Evolutionary conservation across 2,329 filamentous ascomycete species (phyloP).

Genomic region (Xylaria hypoxylon): DNA sequence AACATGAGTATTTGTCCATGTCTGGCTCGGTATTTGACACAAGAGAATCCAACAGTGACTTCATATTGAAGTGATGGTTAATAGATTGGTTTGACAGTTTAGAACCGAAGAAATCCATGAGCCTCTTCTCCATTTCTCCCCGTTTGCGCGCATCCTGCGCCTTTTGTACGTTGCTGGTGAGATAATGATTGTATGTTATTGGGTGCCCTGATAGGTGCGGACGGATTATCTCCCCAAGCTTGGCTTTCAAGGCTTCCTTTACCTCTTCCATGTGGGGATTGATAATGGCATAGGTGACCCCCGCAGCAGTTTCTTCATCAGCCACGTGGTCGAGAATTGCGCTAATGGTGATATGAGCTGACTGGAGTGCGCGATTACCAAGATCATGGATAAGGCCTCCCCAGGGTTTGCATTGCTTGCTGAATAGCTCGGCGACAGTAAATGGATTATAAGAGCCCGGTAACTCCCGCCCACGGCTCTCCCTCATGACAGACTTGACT

Average conservation of each 20-base stretch:
- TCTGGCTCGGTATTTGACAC: constrained; percentile 28
- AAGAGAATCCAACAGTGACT: constrained; percentile 23
- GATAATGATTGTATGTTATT: constrained; percentile 56
- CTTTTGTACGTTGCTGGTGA: constrained; percentile 53
- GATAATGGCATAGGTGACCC: constrained; percentile 40
- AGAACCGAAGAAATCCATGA: background rate
- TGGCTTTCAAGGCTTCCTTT: constrained; percentile 38
- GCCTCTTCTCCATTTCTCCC: background rate
- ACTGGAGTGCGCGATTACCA: constrained; percentile 39
- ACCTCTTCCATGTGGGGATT: constrained; percentile 41
- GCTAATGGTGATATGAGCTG: constrained; percentile 31
- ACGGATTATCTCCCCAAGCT: constrained; percentile 47
- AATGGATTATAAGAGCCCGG: constrained; percentile 53
- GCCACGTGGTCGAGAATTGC: background rate
- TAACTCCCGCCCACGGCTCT: constrained; percentile 52
- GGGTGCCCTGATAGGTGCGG: constrained; percentile 50
- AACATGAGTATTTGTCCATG: constrained; percentile 39
- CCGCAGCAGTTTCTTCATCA: constrained; percentile 3
- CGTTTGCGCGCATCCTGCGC: background rate
- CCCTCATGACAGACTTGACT: constrained; percentile 47
- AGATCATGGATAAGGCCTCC: constrained; percentile 36
- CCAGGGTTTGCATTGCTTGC: constrained; percentile 52
- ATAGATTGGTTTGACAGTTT: background rate
- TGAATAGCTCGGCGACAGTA: constrained; percentile 51
- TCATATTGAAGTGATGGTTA: background rate